A percentile compares a stretch with the other conserved stretches of the same genome.
Conservation (phyloP, 1,139 yeast species). For the Suhomyces bokatorum region DNA sequence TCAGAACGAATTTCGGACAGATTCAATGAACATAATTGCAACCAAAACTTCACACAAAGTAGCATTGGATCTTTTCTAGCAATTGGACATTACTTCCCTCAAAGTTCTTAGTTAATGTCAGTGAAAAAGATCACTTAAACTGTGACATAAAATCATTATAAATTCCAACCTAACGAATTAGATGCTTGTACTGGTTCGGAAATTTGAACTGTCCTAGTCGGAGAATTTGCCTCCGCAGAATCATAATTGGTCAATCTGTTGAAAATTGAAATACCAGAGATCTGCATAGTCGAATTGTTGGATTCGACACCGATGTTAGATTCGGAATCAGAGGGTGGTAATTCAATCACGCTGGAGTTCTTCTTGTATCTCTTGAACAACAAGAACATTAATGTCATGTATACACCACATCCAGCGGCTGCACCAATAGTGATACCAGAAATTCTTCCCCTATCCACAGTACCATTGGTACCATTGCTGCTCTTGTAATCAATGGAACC, state of each 20-base stretch:
- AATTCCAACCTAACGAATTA: constrained; percentile 47
- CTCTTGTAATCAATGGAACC: constrained; percentile 43
- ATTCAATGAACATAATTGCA: constrained; percentile 1
- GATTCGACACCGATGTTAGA: constrained; percentile 34
- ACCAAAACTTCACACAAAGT: not conserved
- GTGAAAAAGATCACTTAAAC: not conserved
- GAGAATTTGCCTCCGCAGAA: constrained; percentile 10
- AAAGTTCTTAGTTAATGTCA: constrained; percentile 6
- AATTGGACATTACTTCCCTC: not conserved
- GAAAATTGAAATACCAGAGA: constrained; percentile 33
- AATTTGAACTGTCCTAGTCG: constrained; percentile 30
- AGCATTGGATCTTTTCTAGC: constrained; percentile 1
- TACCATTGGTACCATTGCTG: constrained; percentile 15
- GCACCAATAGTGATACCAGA: constrained; percentile 68
- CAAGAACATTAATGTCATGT: constrained; percentile 52
- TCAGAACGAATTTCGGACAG: constrained; percentile 1
- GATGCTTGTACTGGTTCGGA: constrained; percentile 49
- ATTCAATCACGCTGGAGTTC: constrained; percentile 34
- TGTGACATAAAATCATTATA: not conserved
- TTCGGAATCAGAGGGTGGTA: constrained; percentile 47
- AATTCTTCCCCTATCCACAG: constrained; percentile 41
- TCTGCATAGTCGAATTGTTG: constrained; percentile 18
- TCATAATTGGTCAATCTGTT: constrained; percentile 29
- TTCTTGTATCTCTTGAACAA: constrained; percentile 43
- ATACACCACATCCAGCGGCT: constrained; percentile 62